These are phyloP conservation scores for Quercus phellos DNA, from an alignment of 331 rosid species.

Conservation along the genomic window DNA sequence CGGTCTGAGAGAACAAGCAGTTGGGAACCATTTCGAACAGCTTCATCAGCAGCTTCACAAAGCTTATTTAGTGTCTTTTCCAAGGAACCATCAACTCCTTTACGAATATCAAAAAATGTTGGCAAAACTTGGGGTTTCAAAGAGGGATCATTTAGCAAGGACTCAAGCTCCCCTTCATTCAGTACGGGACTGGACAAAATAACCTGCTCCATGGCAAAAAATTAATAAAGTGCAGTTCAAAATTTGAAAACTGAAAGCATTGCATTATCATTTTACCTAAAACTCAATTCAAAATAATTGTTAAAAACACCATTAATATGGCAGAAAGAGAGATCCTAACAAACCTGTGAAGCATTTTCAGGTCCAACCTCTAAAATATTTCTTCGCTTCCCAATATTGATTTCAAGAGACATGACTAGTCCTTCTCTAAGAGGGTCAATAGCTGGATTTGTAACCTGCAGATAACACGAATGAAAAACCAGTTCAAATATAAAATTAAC, in stretches of 20 bases:
- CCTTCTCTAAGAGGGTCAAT: constrained; percentile 99
- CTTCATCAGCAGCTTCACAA: constrained; percentile 99
- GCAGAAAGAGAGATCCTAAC: constrained; percentile 8
- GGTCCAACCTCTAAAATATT: constrained; percentile 94
- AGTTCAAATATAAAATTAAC: constrained; percentile 1
- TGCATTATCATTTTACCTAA: neutral
- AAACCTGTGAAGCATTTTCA: constrained; percentile 93
- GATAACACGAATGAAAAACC: neutral
- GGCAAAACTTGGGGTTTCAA: constrained; percentile 78
- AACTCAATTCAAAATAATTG: neutral
- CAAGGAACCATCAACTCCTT: constrained; percentile 92
- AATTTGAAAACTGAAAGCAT: neutral
- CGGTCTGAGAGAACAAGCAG: constrained; percentile 91
- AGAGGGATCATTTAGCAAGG: constrained; percentile 61
- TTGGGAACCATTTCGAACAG: constrained; percentile 93
- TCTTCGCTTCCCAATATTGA: constrained; percentile 77
- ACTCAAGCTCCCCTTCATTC: constrained; percentile 90
- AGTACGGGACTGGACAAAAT: constrained; percentile 86
- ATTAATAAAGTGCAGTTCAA: constrained; percentile 1
- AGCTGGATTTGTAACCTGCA: constrained; percentile 97
- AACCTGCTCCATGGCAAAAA: constrained; percentile 54
- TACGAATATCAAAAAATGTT: constrained; percentile 77
- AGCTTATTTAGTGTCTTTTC: constrained; percentile 66
- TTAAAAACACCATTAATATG: constrained; percentile 9
- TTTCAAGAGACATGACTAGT: constrained; percentile 97